Base-by-base conservation (phyloP, 345 rosid genomes). In the Lepidium didymum region DNA sequence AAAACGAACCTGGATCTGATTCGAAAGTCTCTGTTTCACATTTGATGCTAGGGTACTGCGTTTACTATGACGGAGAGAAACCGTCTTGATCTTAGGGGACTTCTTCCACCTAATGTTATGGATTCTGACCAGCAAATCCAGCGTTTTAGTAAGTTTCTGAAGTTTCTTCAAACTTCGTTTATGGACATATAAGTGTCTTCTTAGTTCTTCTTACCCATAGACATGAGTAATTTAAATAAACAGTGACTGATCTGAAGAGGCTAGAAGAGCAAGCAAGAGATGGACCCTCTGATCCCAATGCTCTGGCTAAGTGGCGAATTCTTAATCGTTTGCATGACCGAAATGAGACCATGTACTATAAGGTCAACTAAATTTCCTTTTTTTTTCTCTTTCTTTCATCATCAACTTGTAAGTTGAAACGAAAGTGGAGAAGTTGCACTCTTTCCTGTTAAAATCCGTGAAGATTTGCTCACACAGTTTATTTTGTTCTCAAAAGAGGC, bases 1-100 rank as follows among this genome's bases (percentile, higher is more conserved):
- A 57, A 21, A 33, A 57, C 35, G 47, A 57, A 56, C 13, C 58
- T 56, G 58, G 68, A 67, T 57, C 68, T 67, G 68, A 41, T 19
- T 60, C 25, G n/a, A 70, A 69, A 6, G 33, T 71, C 14, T 42
- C 31, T 27, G 18, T 31, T 29, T 29, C 33, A 29, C 33, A 46
- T 46, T 54, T 1, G n/a, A 9, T 27, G 5, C 10, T 58, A 90
- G 99, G 99, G 99, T 18, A 93, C 99, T 12, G 95, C 95, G 1
- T 93, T 94, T 78, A 86, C 97, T 7, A 87, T 90, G 82, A 94
- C 99, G 21, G 99, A 94, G 72, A 80, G 99, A 69, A 91, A 91
- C 40, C 96, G 97, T 57, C 91, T 94, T 2, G 97, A 94, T 76
- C 95, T 94, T 15, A 89, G 99, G 19, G 99, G 99, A 13, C 89